phyloP scores from a whole-genome alignment of 805 yeast genomes.

The Candida chauliodis region DNA sequence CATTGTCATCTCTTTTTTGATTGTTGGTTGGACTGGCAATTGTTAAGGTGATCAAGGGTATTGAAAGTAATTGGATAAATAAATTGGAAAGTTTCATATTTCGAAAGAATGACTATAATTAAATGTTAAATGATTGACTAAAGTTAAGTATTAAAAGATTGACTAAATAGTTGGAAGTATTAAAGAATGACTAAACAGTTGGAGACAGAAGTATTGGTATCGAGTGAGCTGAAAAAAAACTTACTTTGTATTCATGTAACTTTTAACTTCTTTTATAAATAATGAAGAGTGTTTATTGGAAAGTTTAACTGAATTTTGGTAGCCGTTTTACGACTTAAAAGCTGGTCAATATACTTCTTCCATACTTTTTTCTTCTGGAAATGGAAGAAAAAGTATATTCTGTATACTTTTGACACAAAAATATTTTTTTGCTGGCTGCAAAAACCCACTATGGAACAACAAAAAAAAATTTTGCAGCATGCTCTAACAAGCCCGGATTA shows the following conservation, averaged over 20 bases:
- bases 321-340: too few species aligned
- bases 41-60: conserved; percentile 18
- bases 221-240: background rate
- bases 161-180: conserved; percentile 17
- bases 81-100: conserved; percentile 29
- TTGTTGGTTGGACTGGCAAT: conserved; percentile 18
- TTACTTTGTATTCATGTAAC: too few species aligned
- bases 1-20: conserved; percentile 17
- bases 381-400: background rate
- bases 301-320: too few species aligned
- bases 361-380: background rate
- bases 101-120: too few species aligned
- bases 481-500: background rate
- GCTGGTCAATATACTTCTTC: conserved; percentile 5
- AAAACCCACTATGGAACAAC: conserved; percentile 8
- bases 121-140: conserved; percentile 15
- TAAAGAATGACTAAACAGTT: conserved; percentile 18
- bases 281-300: too few species aligned
- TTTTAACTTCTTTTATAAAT: too few species aligned
- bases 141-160: conserved; percentile 10
- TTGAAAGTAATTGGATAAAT: conserved; percentile 16
- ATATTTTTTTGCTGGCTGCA: conserved; percentile 8
- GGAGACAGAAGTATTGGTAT: conserved; percentile 2
- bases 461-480: background rate
- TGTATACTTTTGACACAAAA: background rate